Evolutionary conservation across 768 basidiomycete genomes (phyloP).

Genomic region (Candolleomyces aberdarensis): DNA sequence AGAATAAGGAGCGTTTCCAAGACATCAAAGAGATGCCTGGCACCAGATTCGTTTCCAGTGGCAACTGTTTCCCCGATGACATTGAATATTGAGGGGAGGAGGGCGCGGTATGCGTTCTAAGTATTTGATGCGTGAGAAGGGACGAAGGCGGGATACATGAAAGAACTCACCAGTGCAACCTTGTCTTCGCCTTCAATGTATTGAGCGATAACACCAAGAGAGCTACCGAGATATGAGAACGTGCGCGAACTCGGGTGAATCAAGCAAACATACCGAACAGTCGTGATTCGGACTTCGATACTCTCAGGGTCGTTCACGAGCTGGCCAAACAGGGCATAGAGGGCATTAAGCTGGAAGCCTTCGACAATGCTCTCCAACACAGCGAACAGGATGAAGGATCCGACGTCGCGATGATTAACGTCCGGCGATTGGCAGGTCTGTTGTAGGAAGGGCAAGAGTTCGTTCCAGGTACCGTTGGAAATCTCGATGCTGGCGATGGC

Average conservation of each 20-base stretch:
- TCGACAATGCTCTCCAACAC: slow-evolving; percentile 91
- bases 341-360: slow-evolving; percentile 70
- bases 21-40: slow-evolving; percentile 91
- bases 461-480: slow-evolving; percentile 73
- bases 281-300: slow-evolving; percentile 85
- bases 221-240: slow-evolving; percentile 35
- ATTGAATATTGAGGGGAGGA: slow-evolving; percentile 84
- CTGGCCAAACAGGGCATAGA: slow-evolving; percentile 77
- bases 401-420: slow-evolving; percentile 85
- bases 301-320: slow-evolving; percentile 83
- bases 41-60: slow-evolving; percentile 71
- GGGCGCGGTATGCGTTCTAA: slow-evolving; percentile 82
- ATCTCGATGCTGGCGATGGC: slow-evolving; percentile 91
- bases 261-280: slow-evolving; percentile 58
- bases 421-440: slow-evolving; percentile 67
- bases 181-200: slow-evolving; percentile 90
- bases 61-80: slow-evolving; percentile 86
- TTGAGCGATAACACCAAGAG: slow-evolving; percentile 90
- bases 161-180: slow-evolving; percentile 66
- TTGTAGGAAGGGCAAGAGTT: slow-evolving; percentile 85
- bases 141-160: not conserved
- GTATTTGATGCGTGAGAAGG: not conserved
- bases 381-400: slow-evolving; percentile 84
- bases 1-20: slow-evolving; percentile 94
- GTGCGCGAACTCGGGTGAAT: slow-evolving; percentile 2